phyloP scores from a whole-genome alignment of 2,329 filamentous ascomycete genomes.

The Cadophora sp. region DNA sequence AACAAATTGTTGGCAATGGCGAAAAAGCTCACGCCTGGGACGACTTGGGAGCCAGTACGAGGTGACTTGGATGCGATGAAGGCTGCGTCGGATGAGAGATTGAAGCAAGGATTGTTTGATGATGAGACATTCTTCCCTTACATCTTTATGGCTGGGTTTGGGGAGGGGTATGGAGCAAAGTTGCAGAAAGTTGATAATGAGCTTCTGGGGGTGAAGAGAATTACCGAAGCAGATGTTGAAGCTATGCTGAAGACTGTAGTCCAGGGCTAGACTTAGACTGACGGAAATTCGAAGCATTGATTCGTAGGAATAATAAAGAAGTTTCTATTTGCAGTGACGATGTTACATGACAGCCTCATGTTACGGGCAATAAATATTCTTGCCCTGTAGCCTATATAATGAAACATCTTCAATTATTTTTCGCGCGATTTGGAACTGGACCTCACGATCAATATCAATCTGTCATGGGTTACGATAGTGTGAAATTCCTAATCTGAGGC shows the following conservation, averaged over 20 bases:
- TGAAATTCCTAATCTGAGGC: no score
- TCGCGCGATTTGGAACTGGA: no score
- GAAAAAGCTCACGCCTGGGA: conserved; percentile 45
- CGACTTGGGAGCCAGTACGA: conserved; percentile 38
- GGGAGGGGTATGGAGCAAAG: conserved; percentile 44
- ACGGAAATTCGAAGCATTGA: background rate
- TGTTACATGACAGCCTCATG: no score
- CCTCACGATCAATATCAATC: no score
- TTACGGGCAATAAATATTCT: no score
- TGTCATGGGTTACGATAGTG: no score
- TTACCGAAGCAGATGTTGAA: conserved; percentile 50
- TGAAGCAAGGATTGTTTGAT: background rate
- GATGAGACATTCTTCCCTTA: conserved; percentile 40
- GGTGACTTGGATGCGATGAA: conserved; percentile 26
- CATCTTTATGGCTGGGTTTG: conserved; percentile 45
- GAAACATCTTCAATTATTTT: no score
- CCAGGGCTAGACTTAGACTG: background rate
- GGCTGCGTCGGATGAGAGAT: background rate
- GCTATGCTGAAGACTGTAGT: conserved; percentile 37
- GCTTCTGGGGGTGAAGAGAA: conserved; percentile 53
- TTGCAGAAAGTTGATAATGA: conserved; percentile 49
- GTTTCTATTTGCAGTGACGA: no score
- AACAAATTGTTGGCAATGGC: conserved; percentile 46
- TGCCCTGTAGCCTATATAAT: no score
- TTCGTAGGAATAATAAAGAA: background rate